These are phyloP conservation scores for Fraxinus albicans DNA, from an alignment of 305 asterid genomes.

Conservation along the genomic window DNA sequence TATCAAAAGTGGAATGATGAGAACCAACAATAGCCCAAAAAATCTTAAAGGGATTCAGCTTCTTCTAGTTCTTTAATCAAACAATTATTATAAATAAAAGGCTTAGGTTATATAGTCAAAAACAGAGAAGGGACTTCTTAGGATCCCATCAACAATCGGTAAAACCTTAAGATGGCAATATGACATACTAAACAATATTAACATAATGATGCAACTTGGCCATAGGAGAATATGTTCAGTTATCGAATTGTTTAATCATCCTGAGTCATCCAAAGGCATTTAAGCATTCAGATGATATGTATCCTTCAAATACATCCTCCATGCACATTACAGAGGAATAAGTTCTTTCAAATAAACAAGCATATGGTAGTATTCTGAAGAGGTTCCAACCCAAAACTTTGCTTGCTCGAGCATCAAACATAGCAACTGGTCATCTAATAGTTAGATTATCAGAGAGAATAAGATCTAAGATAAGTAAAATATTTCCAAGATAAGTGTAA, in stretches of 20 bases:
- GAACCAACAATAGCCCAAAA: slow-evolving; percentile 8
- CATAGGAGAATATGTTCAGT: not conserved
- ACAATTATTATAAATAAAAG: slow-evolving; percentile 5
- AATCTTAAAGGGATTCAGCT: slow-evolving; percentile 6
- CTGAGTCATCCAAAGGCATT: not conserved
- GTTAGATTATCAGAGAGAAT: not conserved
- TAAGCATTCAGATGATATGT: not conserved
- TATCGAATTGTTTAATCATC: not conserved
- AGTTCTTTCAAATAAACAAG: not conserved
- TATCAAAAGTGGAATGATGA: slow-evolving; percentile 4
- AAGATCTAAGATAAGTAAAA: not conserved
- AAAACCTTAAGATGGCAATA: not conserved
- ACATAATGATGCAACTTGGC: not conserved
- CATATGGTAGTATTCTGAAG: not conserved
- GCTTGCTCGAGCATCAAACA: not conserved
- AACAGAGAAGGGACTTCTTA: not conserved
- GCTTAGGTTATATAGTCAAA: slow-evolving; percentile 17
- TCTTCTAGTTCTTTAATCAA: slow-evolving; percentile 12
- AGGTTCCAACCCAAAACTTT: not conserved
- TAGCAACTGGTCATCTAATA: not conserved
- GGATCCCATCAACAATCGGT: not conserved
- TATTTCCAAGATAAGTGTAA: not conserved
- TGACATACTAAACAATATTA: not conserved
- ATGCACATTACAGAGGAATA: not conserved
- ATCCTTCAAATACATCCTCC: not conserved